Evolutionary conservation across 495 filamentous ascomycete species (phyloP), one percentile per base, ranked within the genome.

Genomic region (Trichocladium uniseriatum): DNA sequence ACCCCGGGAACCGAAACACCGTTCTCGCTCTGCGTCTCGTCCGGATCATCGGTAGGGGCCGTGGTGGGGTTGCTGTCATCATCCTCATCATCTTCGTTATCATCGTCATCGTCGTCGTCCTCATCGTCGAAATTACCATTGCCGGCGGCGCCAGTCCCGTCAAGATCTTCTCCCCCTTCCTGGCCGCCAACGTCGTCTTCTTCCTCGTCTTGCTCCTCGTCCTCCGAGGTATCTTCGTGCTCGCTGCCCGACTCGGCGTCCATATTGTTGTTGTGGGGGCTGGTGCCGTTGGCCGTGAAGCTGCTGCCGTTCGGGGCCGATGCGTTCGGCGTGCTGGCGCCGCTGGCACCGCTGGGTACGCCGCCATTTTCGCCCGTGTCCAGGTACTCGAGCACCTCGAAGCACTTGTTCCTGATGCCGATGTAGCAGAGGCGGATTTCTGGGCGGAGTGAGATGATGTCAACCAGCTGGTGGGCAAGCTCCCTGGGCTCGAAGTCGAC

Each of bases 381-480:
- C 59, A 73, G 43, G 76, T 66, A 13, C 62, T 96, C 90, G 8
- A 89, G 70, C 41, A 96, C 85, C 61, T 95, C 89, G 58, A 87
- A 95, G 66, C 91, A 95, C 64, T 94, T 95, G 6, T 64, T 68
- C 28, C 74, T 69, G 39, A 95, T 78, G n/a, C 87, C 90, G 50
- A 92, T 71, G 57, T 95, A 95, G 54, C 81, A 86, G 13, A 95
- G 69, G 53, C 83, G 81, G 21, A 94, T 79, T 51, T 95, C 89
- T 0, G 86, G 84, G n/a, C 89, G 79, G 28, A 95, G 74, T 37
- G 84, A 82, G 48, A 95, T 84, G 21, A 94, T 85, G 62, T 95
- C 87, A 28, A 89, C 71, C 40, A 95, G 79, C 54, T 94, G 84
- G 32, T 87, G 63, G 2, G 87, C 87, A n/a, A 94, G 73, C 61